A percentile compares a stretch with the other conserved stretches of the same genome.
phyloP scores from a whole-genome alignment of 805 yeast genomes.

The Spathaspora boniae region DNA sequence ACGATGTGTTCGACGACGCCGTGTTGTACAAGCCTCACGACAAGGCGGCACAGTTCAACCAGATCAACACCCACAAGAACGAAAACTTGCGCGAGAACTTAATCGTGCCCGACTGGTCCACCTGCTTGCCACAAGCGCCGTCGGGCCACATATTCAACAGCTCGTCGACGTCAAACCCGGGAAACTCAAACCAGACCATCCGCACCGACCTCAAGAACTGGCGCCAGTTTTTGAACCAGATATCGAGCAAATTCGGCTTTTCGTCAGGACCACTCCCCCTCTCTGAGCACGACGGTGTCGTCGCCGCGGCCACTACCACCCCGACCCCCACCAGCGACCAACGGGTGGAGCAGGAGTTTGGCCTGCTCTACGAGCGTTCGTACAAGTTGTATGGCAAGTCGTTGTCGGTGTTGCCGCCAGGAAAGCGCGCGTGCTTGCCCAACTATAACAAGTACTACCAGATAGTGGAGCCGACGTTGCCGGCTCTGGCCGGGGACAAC shows the following conservation, averaged over 20 bases:
- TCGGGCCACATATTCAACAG: conserved; percentile 21
- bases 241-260: conserved; percentile 35
- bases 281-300: too few species aligned
- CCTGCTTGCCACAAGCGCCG: conserved; percentile 26
- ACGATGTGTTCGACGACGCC: conserved; percentile 31
- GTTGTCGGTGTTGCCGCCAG: conserved; percentile 30
- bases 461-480: conserved; percentile 7
- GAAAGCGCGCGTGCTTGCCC: conserved; percentile 39
- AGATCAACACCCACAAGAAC: conserved; percentile 43
- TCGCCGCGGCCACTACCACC: conserved; percentile 18
- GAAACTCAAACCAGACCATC: conserved; percentile 13
- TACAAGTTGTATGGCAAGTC: conserved; percentile 38
- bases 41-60: conserved; percentile 35
- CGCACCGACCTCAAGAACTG: conserved; percentile 33
- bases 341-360: conserved; percentile 29
- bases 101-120: conserved; percentile 41
- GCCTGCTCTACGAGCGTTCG: conserved; percentile 30
- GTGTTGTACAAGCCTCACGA: conserved; percentile 43
- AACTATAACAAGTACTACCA: conserved; percentile 30
- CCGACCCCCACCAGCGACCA: conserved; percentile 7
- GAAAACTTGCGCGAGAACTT: conserved; percentile 38
- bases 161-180: conserved; percentile 21
- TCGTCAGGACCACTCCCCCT: conserved; percentile 26
- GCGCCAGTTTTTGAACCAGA: conserved; percentile 30
- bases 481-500: conserved; percentile 17